A percentile compares a stretch with the other conserved stretches of the same genome.
Evolutionary conservation across 2,329 filamentous ascomycete genomes (phyloP).

Genomic region (Paracoccidioides lutzii): DNA sequence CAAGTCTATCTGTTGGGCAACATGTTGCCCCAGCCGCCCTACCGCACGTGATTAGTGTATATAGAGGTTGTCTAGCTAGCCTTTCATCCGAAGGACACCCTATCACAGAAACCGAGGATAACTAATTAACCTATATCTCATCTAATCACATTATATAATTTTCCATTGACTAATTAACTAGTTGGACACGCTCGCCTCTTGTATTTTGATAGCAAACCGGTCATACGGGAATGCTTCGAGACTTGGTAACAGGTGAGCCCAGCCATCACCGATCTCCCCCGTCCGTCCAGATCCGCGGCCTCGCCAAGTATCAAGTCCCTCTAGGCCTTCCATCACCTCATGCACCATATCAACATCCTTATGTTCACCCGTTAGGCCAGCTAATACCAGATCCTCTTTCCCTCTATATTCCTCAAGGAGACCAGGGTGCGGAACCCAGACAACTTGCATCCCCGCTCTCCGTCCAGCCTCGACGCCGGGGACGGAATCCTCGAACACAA

Average conservation of each 20-base stretch:
- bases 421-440: constrained; percentile 80
- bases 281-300: constrained; percentile 35
- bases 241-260: constrained; percentile 40
- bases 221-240: constrained; percentile 49
- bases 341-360: constrained; percentile 37
- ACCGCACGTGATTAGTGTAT: too few relatives aligned
- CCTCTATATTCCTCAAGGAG: constrained; percentile 64
- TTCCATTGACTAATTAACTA: neutral
- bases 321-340: constrained; percentile 24
- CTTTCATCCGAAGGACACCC: too few relatives aligned
- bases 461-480: constrained; percentile 83
- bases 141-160: neutral
- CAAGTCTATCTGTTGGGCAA: neutral
- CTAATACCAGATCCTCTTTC: constrained; percentile 67
- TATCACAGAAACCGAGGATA: too few relatives aligned
- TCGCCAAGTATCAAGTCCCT: constrained; percentile 25
- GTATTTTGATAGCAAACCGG: constrained; percentile 42
- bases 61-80: too few relatives aligned
- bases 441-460: constrained; percentile 83
- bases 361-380: constrained; percentile 63
- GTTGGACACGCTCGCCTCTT: neutral
- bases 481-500: constrained; percentile 94
- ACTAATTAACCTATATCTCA: neutral
- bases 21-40: too few relatives aligned
- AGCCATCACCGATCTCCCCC: constrained; percentile 48